These are phyloP conservation scores for Penicillium waksmanii DNA, from an alignment of 495 filamentous ascomycete species.

Conservation along the genomic window DNA sequence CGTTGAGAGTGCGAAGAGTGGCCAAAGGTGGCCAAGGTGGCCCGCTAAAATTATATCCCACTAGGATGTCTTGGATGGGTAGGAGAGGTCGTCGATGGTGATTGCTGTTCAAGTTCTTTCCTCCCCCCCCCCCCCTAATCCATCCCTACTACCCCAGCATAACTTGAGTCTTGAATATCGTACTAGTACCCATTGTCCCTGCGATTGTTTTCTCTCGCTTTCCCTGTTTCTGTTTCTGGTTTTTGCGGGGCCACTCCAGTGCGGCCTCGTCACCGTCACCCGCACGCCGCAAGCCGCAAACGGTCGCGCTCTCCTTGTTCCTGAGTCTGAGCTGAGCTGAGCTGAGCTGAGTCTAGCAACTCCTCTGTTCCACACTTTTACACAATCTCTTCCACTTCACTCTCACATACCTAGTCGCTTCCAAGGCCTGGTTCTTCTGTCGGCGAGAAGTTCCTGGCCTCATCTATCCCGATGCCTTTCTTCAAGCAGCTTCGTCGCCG, in stretches of 20 bases:
- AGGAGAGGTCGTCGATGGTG: no score
- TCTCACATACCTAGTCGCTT: not conserved
- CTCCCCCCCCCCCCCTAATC: not conserved
- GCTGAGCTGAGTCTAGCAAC: not conserved
- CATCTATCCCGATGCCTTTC: conserved; percentile 58
- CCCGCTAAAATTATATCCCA: not conserved
- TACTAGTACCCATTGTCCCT: no score
- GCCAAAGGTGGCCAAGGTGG: no score
- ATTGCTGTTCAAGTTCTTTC: not conserved
- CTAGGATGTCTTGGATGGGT: no score
- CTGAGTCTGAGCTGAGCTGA: conserved; percentile 18
- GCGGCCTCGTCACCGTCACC: conserved; percentile 33
- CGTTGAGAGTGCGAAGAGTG: not conserved
- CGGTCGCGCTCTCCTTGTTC: conserved; percentile 39
- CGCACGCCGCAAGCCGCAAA: conserved; percentile 38
- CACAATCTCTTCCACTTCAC: not conserved
- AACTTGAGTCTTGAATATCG: no score
- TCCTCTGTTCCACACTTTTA: not conserved
- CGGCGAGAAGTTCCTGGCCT: conserved; percentile 18
- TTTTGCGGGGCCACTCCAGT: conserved; percentile 21
- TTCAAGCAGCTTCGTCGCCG: conserved; percentile 77
- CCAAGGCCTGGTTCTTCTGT: conserved; percentile 12
- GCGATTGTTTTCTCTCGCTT: no score
- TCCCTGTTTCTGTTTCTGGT: no score
- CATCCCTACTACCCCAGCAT: no score